Conservation (phyloP, 495 filamentous ascomycete genomes). For the Paragyromitra xinjiangensis region DNA sequence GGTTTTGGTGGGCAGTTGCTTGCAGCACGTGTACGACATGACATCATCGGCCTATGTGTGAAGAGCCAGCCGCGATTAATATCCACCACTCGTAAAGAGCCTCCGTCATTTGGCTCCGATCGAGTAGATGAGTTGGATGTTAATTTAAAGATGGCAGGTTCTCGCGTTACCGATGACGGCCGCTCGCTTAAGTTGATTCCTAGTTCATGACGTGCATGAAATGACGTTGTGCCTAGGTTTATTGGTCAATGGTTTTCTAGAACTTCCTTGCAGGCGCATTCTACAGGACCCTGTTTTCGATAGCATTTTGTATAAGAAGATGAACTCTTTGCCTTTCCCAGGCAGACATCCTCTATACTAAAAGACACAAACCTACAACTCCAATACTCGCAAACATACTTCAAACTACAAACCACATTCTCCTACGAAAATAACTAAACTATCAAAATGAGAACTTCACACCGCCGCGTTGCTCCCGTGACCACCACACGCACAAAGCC, state of each 20-base stretch:
- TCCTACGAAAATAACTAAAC: constrained; percentile 3
- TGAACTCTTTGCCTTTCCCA: constrained; percentile 5
- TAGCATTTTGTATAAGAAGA: constrained; percentile 31
- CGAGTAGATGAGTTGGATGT: not conserved
- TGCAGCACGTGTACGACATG: not conserved
- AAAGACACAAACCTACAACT: not conserved
- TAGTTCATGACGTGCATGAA: constrained; percentile 27
- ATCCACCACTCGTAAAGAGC: not conserved
- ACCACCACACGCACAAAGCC: constrained; percentile 46
- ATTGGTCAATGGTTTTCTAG: constrained; percentile 2
- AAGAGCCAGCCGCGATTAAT: not conserved
- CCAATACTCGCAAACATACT: constrained; percentile 15
- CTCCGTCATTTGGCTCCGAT: constrained; percentile 3
- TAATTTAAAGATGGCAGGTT: constrained; percentile 6
- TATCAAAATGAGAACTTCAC: constrained; percentile 46
- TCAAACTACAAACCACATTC: not conserved
- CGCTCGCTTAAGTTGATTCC: constrained; percentile 7
- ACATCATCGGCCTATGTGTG: not conserved
- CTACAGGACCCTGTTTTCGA: constrained; percentile 23
- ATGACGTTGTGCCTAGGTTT: constrained; percentile 26
- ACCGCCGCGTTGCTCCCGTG: constrained; percentile 26
- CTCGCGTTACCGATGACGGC: constrained; percentile 12
- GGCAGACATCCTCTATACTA: not conserved
- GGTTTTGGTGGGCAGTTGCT: too few relatives aligned
- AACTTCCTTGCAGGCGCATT: constrained; percentile 15